Evolutionary conservation across 169 alveolate genomes (phyloP), one percentile per base, ranked within the genome.

Genomic region (Eimeria tenella): DNA sequence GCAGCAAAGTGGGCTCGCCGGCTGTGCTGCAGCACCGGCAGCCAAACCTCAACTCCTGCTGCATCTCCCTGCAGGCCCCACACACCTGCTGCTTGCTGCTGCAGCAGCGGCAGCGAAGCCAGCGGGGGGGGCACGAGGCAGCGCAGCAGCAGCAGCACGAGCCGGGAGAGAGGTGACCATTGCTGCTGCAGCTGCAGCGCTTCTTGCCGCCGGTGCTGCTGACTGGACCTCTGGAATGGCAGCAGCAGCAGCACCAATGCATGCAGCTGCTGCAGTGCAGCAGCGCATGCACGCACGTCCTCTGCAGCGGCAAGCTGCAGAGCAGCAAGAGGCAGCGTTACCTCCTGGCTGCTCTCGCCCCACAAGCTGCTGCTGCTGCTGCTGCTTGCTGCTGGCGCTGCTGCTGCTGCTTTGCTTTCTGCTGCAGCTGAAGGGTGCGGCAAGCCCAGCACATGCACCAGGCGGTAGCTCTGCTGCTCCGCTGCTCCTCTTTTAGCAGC

Each of bases 181-280:
- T 81, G 74, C 89, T 55, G 89, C 89, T 55, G 89, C 89, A n/a
- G 89, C 89, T 81, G 89, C 42, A 31, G 42, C 42, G 2, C 42
- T 31, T 31, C 42, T 23, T 68, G 77, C 77, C n/a, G 77, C 77
- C n/a, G 77, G 42, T 68, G 77, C 89, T 81, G 89, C 89, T 60
- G 55, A 21, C 49, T 42, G 89, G 73, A 53, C n/a, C 82, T 21
- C 25, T 56, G 89, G 74, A 81, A 81, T 0, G 89, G 89, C 89
- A 81, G 73, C 89, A 81, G 89, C 74, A 81, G 89, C 89, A 81
- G 89, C 74, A 23, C 89, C 58, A 81, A 52, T 23, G 89, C 89
- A 42, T 81, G 89, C 89, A 81, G 73, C 74, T 81, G 74, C 68
- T 81, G 70, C 89, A 81, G 73, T 8, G 89, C 89, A 56, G 89